Conservation (phyloP, 768 basidiomycete genomes). For the Leccinum barrowsii region DNA sequence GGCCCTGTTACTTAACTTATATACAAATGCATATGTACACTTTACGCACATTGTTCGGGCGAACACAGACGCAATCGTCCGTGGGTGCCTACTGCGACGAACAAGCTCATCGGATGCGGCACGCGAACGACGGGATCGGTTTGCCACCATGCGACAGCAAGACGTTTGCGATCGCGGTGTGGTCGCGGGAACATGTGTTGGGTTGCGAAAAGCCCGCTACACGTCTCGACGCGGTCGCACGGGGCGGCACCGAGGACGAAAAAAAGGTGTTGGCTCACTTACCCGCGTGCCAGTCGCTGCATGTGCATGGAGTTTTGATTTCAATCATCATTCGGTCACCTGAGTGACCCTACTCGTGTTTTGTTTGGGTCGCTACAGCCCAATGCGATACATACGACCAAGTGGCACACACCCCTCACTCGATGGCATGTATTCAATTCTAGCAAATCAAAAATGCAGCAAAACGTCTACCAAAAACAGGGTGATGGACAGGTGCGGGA, state of each 20-base stretch:
- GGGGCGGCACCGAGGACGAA: conserved; percentile 2
- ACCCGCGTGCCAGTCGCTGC: conserved; percentile 2
- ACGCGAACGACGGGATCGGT: conserved; percentile 9
- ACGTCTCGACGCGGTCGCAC: conserved; percentile 1
- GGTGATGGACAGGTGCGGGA: conserved; percentile 11
- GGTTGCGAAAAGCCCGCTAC: conserved; percentile 10
- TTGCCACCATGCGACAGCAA: conserved; percentile 11
- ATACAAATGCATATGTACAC: conserved; percentile 6
- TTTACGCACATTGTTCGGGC: neutral
- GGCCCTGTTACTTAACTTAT: conserved; percentile 3
- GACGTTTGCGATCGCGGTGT: conserved; percentile 23
- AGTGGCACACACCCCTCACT: conserved; percentile 10
- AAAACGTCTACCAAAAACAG: conserved; percentile 17
- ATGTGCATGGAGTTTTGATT: conserved; percentile 1
- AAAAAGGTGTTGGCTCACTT: conserved; percentile 1
- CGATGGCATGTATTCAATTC: conserved; percentile 3
- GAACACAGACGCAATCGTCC: conserved; percentile 11
- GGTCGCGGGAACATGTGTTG: conserved; percentile 23
- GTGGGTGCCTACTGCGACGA: neutral
- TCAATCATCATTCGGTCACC: neutral
- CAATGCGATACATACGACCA: neutral
- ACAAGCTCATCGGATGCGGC: conserved; percentile 1
- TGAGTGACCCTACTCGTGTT: neutral
- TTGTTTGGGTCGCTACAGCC: neutral
- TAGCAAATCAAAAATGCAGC: conserved; percentile 4